A percentile compares a stretch with the other conserved stretches of the same genome.
Conservation (phyloP, 2,329 filamentous ascomycete genomes). For the Neopestalotiopsis rosae region DNA sequence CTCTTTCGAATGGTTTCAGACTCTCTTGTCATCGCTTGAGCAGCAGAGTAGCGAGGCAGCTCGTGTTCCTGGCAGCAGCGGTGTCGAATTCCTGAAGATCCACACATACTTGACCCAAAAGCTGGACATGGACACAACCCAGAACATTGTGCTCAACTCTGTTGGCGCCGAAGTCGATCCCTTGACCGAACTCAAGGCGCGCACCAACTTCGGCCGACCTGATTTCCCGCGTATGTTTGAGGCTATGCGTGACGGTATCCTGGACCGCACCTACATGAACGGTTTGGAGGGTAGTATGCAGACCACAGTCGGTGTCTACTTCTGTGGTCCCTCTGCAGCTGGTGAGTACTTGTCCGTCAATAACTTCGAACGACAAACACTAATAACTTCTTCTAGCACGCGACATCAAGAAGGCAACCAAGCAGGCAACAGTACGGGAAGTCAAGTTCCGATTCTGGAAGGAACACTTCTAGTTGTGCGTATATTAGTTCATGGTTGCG, state of each 20-base stretch:
- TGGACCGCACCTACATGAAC: constrained; percentile 83
- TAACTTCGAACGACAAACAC: background rate
- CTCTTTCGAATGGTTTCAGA: constrained; percentile 99
- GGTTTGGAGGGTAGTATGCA: constrained; percentile 78
- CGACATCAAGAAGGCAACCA: constrained; percentile 83
- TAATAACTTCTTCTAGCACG: constrained; percentile 66
- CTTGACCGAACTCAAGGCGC: constrained; percentile 84
- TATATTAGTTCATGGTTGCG: constrained; percentile 4
- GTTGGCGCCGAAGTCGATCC: constrained; percentile 89
- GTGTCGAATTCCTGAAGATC: constrained; percentile 89
- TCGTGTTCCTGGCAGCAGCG: constrained; percentile 69
- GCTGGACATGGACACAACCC: constrained; percentile 87
- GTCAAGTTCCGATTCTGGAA: constrained; percentile 99
- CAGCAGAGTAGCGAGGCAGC: constrained; percentile 77
- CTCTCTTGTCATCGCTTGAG: constrained; percentile 88
- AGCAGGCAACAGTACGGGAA: constrained; percentile 72
- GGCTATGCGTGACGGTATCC: constrained; percentile 86
- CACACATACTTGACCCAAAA: constrained; percentile 97
- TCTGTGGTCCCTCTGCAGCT: constrained; percentile 84
- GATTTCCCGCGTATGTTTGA: constrained; percentile 83
- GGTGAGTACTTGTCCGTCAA: constrained; percentile 46
- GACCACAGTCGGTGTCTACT: constrained; percentile 95
- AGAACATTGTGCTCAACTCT: constrained; percentile 96
- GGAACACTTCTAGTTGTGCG: constrained; percentile 74
- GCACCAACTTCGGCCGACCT: constrained; percentile 94